Conservation (phyloP, 2,329 filamentous ascomycete species). For the Pezicula neosporulosa region DNA sequence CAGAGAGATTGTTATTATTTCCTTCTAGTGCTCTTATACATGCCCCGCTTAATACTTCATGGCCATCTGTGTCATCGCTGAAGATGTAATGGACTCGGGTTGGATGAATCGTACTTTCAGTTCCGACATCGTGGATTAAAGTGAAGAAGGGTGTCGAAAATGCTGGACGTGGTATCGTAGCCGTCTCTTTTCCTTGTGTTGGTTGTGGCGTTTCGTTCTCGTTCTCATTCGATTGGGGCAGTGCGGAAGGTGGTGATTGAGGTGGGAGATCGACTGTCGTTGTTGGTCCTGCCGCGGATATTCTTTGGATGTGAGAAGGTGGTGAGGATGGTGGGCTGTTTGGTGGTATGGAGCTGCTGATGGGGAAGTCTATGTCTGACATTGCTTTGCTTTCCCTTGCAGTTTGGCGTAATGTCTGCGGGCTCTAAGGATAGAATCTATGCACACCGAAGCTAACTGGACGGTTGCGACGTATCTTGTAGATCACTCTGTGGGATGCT, state of each 20-base stretch:
- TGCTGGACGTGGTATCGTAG: conserved; percentile 25
- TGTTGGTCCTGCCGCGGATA: too few relatives aligned
- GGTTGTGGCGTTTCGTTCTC: not conserved
- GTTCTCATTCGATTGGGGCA: not conserved
- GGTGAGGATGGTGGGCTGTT: too few relatives aligned
- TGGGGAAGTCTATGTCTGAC: too few relatives aligned
- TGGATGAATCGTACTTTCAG: conserved; percentile 75
- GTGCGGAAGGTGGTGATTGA: too few relatives aligned
- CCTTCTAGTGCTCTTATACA: conserved; percentile 33
- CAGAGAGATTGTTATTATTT: too few relatives aligned
- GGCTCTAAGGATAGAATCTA: too few relatives aligned
- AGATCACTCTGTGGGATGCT: not conserved
- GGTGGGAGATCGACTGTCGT: too few relatives aligned
- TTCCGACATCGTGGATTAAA: conserved; percentile 73
- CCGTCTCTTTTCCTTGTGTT: not conserved
- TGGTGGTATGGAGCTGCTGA: too few relatives aligned
- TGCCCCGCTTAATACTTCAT: conserved; percentile 66
- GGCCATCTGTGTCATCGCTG: conserved; percentile 75
- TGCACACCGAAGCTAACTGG: too few relatives aligned
- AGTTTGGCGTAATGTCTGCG: too few relatives aligned
- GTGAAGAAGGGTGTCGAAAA: conserved; percentile 80
- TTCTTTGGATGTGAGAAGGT: too few relatives aligned
- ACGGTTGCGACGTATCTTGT: not conserved
- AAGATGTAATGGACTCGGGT: conserved; percentile 84
- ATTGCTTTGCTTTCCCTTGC: too few relatives aligned